These are phyloP conservation scores for Stachybotrys chartarum DNA, from an alignment of 2,329 filamentous ascomycete species.

Conservation along the genomic window DNA sequence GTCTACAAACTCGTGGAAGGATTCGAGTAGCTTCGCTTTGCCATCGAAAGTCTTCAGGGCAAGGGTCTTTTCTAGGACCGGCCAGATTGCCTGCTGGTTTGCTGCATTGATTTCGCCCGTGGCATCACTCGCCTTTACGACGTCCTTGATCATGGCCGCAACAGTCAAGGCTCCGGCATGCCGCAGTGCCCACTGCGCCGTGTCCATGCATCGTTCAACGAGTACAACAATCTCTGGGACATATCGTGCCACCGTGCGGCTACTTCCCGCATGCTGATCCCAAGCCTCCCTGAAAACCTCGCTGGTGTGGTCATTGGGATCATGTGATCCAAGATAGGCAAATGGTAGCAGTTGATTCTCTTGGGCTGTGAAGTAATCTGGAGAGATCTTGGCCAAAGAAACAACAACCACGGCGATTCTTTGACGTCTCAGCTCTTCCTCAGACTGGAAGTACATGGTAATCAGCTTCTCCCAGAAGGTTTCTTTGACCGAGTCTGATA, in stretches of 20 bases:
- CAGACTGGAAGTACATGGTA: constrained; percentile 71
- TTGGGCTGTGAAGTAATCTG: constrained; percentile 77
- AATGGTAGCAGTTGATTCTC: constrained; percentile 75
- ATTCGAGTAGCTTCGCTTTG: constrained; percentile 77
- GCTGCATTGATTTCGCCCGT: constrained; percentile 52
- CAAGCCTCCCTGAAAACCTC: constrained; percentile 81
- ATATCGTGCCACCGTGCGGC: constrained; percentile 74
- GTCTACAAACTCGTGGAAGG: constrained; percentile 71
- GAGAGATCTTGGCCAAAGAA: constrained; percentile 76
- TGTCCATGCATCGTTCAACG: constrained; percentile 61
- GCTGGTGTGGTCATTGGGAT: constrained; percentile 71
- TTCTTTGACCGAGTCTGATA: constrained; percentile 39
- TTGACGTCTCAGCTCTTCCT: constrained; percentile 67
- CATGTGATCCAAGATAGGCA: constrained; percentile 80
- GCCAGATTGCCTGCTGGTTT: constrained; percentile 67
- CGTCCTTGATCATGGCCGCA: constrained; percentile 62
- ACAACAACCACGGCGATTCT: constrained; percentile 79
- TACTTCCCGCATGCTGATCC: constrained; percentile 84
- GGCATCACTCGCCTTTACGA: constrained; percentile 51
- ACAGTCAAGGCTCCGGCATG: constrained; percentile 79
- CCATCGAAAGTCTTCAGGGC: constrained; percentile 87
- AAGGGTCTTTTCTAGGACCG: constrained; percentile 71
- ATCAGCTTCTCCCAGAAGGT: constrained; percentile 48
- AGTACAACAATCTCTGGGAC: constrained; percentile 73
- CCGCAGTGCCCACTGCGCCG: constrained; percentile 82